phyloP scores from a whole-genome alignment of 176 grass and related monocot genomes.

The Poa pratensis region DNA sequence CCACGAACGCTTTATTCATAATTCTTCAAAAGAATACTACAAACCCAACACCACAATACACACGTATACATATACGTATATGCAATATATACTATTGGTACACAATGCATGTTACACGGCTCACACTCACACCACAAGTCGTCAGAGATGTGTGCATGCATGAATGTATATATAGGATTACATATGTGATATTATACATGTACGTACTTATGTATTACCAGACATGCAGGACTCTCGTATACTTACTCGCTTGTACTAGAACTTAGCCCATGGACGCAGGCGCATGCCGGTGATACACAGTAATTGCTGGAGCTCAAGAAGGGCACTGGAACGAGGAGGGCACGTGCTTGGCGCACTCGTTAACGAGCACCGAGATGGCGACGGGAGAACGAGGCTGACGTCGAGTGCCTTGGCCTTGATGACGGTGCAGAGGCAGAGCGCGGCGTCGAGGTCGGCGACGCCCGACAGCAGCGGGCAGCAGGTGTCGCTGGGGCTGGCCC shows the following conservation, averaged over 20 bases:
- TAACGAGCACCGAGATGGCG: conserved; percentile 78
- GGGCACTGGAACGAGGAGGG: conserved; percentile 72
- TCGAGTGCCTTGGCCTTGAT: conserved; percentile 71
- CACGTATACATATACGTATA: background rate
- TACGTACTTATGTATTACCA: background rate
- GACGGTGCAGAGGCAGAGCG: conserved; percentile 86
- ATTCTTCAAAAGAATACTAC: background rate
- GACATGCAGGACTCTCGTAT: conserved; percentile 2
- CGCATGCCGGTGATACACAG: background rate
- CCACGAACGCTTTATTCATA: conserved; percentile 25
- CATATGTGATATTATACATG: background rate
- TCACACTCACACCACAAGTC: conserved; percentile 3
- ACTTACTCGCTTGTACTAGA: background rate
- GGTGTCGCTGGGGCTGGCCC: conserved; percentile 29
- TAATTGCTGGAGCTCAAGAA: background rate
- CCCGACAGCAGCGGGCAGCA: conserved; percentile 81
- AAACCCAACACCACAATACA: conserved; percentile 22
- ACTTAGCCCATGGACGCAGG: background rate
- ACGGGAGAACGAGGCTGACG: conserved; percentile 59
- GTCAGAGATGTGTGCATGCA: conserved; percentile 10
- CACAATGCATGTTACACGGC: background rate
- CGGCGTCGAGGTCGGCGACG: conserved; percentile 77
- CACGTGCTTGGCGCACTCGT: conserved; percentile 77
- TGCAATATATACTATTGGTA: conserved; percentile 17
- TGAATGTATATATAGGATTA: conserved; percentile 4